Percentiles rank a stretch among this genome's conserved stretches.
Evolutionary conservation across 441 rosid species (phyloP).

Genomic region (Pelargonium fulgidum): DNA sequence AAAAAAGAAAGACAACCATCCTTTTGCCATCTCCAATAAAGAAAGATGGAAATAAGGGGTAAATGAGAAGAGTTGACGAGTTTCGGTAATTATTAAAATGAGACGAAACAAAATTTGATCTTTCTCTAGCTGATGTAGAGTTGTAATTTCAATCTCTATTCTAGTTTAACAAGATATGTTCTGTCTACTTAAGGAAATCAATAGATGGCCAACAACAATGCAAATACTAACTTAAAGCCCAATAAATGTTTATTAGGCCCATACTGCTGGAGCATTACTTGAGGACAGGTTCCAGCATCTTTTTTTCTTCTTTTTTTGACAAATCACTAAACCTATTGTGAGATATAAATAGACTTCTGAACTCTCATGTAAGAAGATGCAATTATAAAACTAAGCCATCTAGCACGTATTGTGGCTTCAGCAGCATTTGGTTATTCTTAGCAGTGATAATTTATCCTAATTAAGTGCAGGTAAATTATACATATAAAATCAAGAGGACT

Average conservation of each 20-base stretch:
- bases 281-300: no score
- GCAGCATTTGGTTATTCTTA: neutral
- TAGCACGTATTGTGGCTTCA: no score
- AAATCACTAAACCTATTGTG: no score
- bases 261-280: no score
- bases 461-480: neutral
- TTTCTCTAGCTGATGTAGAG: neutral
- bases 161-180: neutral
- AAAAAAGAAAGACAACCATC: neutral
- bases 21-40: neutral
- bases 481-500: conserved; percentile 34
- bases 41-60: no score
- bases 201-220: neutral
- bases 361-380: no score
- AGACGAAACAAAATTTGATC: neutral
- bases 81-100: no score
- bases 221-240: neutral
- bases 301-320: no score
- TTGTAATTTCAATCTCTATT: neutral
- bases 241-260: no score
- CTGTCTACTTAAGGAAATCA: neutral
- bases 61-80: no score
- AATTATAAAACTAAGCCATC: no score
- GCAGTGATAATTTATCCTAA: neutral
- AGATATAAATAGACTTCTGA: no score